phyloP scores from a whole-genome alignment of 148 eudicot species.

The Rhododendron kiyosumense region DNA sequence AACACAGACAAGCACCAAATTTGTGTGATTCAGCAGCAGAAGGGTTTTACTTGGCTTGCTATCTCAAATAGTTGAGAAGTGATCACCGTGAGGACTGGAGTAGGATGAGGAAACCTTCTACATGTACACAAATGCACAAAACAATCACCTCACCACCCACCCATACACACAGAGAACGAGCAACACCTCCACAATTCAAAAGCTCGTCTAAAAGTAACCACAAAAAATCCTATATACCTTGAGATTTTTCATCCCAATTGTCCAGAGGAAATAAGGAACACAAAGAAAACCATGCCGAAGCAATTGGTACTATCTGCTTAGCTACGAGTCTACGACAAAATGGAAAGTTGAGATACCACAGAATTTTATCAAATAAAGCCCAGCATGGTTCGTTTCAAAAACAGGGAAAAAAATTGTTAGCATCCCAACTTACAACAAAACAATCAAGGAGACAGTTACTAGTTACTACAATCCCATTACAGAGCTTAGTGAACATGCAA shows the following conservation, averaged over 20 bases:
- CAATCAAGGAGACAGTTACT: background rate
- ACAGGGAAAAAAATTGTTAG: background rate
- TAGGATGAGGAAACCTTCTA: background rate
- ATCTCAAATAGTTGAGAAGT: background rate
- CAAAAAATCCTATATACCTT: background rate
- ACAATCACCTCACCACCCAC: background rate
- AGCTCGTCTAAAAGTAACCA: background rate
- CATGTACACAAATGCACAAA: background rate
- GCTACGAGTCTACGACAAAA: background rate
- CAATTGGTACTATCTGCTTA: background rate
- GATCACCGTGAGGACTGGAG: background rate
- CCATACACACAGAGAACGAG: background rate
- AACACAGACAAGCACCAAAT: background rate
- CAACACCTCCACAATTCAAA: background rate
- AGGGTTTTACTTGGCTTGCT: background rate
- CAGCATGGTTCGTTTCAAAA: background rate
- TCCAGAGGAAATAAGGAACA: background rate
- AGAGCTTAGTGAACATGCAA: too few species aligned
- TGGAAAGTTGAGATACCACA: background rate
- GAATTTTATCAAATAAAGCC: background rate
- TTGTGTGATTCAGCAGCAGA: background rate
- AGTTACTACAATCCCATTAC: conserved; percentile 2
- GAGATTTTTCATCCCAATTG: background rate
- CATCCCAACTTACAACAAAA: background rate
- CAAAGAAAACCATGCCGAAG: background rate